Base-by-base conservation (phyloP, 148 eudicot species). In the Silene uniflora region DNA sequence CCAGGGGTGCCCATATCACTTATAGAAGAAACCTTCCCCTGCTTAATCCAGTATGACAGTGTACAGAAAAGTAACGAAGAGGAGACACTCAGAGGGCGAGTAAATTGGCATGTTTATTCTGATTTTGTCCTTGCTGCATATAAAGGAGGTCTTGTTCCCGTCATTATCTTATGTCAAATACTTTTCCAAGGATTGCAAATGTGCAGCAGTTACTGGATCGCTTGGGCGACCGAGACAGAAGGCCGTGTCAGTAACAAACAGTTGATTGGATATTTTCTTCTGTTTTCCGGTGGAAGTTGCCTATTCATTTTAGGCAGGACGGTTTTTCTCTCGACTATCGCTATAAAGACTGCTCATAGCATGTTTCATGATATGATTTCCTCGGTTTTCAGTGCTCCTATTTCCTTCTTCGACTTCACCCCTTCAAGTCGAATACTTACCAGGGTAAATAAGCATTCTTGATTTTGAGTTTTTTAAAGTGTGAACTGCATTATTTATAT, bases 171-270 rank as follows among this genome's bases (percentile, higher is more conserved):
- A 42, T 94, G 96, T 72, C 98, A 91, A 73, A 76, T 88, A 65
- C 81, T 94, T 60, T 94, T 91, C 77, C 93, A 90, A 69, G 90
- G 80, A 67, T 67, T 91, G 71, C 97, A 91, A 62, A 93, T 91
- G 72, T 89, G 88, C 3, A 90, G 98, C 82, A 94, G 83, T 80
- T 94, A 94, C 83, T 94, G 97, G 98, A 81, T 94, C 29, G 96
- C 98, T 62, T 91, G 97, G 98, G 97, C 88, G 1, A 85, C 95
- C 1, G 96, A 89, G 60, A 86, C 82, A 49, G 87, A 83, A 52
- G 83, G 83, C 11, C 77, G 75, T 52, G 88, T 88, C 6, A 86
- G 87, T 61, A 84, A 84, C 47, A 69, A 73, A 49, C 73, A 83
- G 59, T 80, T 94, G 80, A 81, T 94, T 52, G 86, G 85, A 25